Evolutionary conservation across 257 asterid species (phyloP), one percentile per base, ranked within the genome.

Genomic region (Salvia splendens): DNA sequence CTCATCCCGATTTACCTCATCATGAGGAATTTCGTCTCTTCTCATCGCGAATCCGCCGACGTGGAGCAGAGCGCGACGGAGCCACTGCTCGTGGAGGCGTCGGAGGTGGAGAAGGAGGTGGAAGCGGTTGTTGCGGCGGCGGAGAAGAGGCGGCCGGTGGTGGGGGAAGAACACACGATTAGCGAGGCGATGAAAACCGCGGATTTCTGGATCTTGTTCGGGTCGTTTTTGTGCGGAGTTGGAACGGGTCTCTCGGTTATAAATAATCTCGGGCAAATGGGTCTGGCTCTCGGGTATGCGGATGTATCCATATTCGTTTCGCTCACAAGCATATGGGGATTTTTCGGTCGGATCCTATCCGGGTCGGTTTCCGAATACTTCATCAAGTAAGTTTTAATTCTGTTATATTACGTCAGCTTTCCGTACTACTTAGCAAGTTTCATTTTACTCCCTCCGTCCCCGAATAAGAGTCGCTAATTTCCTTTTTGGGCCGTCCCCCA

Each of bases 191-290:
- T 90, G 58, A 79, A 30, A 20, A 82, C 83, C 15, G 36, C 86
- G 1, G 97, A 93, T 30, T 93, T 93, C 47, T 90, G 99, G 97
- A 84, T 93, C 48, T 56, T 94, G 75, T 94, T 94, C 72, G 69
- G 56, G 12, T 88, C 97, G 47, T 92, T 92, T 73, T 64, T 92
- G 8, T 89, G 98, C 49, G 98, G 98, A 42, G 97, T 92, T 1
- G 99, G 99, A 59, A 91, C 99, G 33, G 97, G 97, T 53, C 77
- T 94, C 0, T 88, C 99, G 0, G 99, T 91, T 61, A 82, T 84
- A 97, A 94, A 93, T 49, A 93, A 93, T 53, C 51, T 86, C 81
- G 99, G 98, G 2, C 99, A 93, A 66, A 90, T 93, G 89, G 99
- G 99, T 6, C 30, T 81, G 61, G 97, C 99, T 0, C 85, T 94